Conservation (phyloP, 495 filamentous ascomycete species). For the Parathielavia hyrcaniae region DNA sequence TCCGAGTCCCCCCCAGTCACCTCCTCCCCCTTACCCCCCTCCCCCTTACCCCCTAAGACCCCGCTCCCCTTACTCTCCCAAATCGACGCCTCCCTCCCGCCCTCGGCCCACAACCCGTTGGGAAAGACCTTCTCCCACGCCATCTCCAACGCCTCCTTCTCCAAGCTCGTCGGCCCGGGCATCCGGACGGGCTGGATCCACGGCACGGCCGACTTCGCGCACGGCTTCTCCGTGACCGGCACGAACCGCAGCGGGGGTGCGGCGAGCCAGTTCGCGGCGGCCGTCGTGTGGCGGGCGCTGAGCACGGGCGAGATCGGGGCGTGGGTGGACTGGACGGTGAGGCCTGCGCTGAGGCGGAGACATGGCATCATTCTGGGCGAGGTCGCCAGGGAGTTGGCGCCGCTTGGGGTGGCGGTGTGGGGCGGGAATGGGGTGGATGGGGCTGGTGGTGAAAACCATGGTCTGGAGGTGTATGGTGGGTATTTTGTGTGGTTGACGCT, state of each 20-base stretch:
- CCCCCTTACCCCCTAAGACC: constrained; percentile 3
- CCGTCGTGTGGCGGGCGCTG: constrained; percentile 57
- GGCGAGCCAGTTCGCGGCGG: constrained; percentile 63
- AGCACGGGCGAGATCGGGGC: constrained; percentile 43
- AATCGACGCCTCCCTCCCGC: constrained; percentile 53
- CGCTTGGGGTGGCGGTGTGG: constrained; percentile 50
- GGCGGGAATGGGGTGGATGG: constrained; percentile 10
- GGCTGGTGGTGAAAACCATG: background rate
- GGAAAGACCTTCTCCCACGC: constrained; percentile 59
- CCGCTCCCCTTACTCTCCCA: constrained; percentile 65
- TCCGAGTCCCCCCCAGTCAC: too few species aligned
- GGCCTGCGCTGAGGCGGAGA: constrained; percentile 52
- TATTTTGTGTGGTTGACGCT: constrained; percentile 78
- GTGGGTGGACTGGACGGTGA: constrained; percentile 37
- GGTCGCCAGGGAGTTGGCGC: constrained; percentile 50
- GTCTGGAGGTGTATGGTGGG: constrained; percentile 51
- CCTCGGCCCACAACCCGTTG: constrained; percentile 36
- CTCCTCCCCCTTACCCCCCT: constrained; percentile 4
- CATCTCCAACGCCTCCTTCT: constrained; percentile 76
- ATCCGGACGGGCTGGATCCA: constrained; percentile 79
- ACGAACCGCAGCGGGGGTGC: constrained; percentile 67
- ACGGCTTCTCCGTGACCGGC: constrained; percentile 64
- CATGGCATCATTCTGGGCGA: constrained; percentile 49
- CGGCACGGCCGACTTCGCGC: constrained; percentile 57
- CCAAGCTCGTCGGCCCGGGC: constrained; percentile 77